These are phyloP conservation scores for Arbutus unedo DNA, from an alignment of 148 eudicot genomes.

Conservation along the genomic window DNA sequence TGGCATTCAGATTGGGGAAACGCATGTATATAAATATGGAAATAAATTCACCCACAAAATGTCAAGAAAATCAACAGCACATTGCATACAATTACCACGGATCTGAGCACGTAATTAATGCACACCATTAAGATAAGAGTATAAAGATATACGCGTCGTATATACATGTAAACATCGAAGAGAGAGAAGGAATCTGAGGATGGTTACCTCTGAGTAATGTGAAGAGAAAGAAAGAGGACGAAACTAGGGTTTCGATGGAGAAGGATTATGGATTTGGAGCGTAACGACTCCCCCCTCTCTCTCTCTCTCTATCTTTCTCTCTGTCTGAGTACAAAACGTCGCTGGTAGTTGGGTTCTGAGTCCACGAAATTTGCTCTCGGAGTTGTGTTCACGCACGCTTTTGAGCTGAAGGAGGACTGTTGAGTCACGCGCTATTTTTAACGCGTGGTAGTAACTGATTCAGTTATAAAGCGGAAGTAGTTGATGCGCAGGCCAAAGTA, in stretches of 20 bases:
- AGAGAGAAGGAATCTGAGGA: neutral
- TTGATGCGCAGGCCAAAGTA: slow-evolving; percentile 9
- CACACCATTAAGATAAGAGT: neutral
- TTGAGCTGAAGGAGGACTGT: neutral
- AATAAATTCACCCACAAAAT: slow-evolving; percentile 3
- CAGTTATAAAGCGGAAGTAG: neutral
- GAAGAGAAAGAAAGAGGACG: slow-evolving; percentile 8
- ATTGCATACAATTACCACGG: neutral
- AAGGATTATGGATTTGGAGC: neutral
- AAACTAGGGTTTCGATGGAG: slow-evolving; percentile 17
- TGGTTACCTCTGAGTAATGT: slow-evolving; percentile 12
- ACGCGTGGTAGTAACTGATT: neutral
- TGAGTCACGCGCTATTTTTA: neutral
- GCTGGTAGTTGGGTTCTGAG: neutral
- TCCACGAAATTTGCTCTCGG: neutral
- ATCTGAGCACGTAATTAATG: slow-evolving; percentile 18
- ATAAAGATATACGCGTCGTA: neutral
- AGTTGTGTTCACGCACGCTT: slow-evolving; percentile 13
- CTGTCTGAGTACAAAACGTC: neutral
- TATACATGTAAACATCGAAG: neutral
- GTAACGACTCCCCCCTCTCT: slow-evolving; percentile 10
- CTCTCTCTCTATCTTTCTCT: neutral
- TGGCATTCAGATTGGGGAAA: slow-evolving; percentile 10
- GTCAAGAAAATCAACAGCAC: neutral
- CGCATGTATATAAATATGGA: neutral